phyloP scores from a whole-genome alignment of 1,284 basidiomycete genomes.

The Sporisorium exsertum region DNA sequence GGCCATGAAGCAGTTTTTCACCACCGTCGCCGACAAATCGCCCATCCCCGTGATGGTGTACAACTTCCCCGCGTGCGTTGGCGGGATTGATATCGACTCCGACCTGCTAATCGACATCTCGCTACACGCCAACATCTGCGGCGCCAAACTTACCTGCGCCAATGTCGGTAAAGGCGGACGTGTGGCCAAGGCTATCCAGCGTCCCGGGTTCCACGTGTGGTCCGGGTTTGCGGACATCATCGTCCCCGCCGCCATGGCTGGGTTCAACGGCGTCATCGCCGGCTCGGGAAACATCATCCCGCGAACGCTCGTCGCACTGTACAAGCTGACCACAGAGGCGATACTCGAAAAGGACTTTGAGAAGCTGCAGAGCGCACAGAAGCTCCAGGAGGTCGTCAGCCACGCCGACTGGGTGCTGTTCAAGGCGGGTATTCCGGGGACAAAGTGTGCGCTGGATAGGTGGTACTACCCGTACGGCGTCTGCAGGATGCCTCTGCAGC shows the following conservation, averaged over 20 bases:
- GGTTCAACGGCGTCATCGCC: constrained; percentile 51
- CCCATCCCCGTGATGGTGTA: constrained; percentile 90
- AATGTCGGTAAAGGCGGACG: constrained; percentile 89
- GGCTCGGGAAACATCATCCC: constrained; percentile 69
- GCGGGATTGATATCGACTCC: constrained; percentile 87
- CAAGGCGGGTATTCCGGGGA: constrained; percentile 82
- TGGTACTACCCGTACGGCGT: constrained; percentile 80
- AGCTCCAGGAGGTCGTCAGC: constrained; percentile 81
- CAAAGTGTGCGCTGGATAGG: constrained; percentile 81
- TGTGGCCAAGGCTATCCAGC: constrained; percentile 77
- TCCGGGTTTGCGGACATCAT: constrained; percentile 50
- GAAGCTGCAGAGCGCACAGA: constrained; percentile 77
- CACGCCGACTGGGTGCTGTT: constrained; percentile 83
- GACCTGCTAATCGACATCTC: constrained; percentile 85
- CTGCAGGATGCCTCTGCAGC: constrained; percentile 80
- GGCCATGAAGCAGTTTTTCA: constrained; percentile 83
- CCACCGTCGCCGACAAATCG: constrained; percentile 80
- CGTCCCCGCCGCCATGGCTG: constrained; percentile 44
- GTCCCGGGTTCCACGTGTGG: constrained; percentile 44
- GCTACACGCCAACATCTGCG: constrained; percentile 84
- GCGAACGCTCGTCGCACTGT: constrained; percentile 76
- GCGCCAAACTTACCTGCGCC: constrained; percentile 86
- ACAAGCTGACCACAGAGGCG: constrained; percentile 74
- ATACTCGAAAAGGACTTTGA: constrained; percentile 18
- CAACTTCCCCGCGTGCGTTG: constrained; percentile 79